Evolutionary conservation across 2,329 filamentous ascomycete species (phyloP), one percentile per base, ranked within the genome.

Genomic region (Pseudocercospora fuligena): DNA sequence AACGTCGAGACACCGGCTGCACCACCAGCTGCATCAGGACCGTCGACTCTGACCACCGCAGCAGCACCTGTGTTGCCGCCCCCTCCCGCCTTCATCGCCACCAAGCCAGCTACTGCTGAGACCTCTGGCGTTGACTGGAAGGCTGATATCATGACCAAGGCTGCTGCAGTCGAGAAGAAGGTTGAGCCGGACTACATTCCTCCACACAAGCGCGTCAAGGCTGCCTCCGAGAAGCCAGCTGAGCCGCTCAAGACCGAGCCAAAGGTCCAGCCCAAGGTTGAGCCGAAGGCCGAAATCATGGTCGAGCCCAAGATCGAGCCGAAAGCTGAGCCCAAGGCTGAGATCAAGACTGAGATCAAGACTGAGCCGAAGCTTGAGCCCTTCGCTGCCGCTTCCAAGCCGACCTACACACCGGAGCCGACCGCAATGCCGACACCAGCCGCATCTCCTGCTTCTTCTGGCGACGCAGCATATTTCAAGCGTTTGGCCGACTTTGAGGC

Each of bases 391-490:
- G 53, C 53, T 21, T 9, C 47, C 19, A 51, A 21, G 47, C 47
- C 47, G 21, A 16, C 47, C 19, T 19, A 27, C 27, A 33, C 53
- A 2, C 27, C 29, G 27, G 43, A 36, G 56, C 33, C 31, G 9
- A 16, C 56, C 19, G 31, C 29, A 19, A 58, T 58, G 56, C 56
- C 33, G 25, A 58, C 56, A 9, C 56, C 31, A 21, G 56, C 56
- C 56, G 19, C 56, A 5, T 58, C 56, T 19, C 33, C 56, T 36
- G 33, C 29, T 11, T 43, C 31, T 31, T 16, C 29, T 19, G 56
- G 31, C 9, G n/a, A 58, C 9, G n/a, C 19, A 19, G 56, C 56
- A 16, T 21, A 40, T 19, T 11, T 2, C 3, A 36, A 19, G 19
- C 56, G 29, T 9, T 11, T 58, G n/a, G 14, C 5, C 25, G 33